Evolutionary conservation across 1,284 basidiomycete species (phyloP), one percentile per base, ranked within the genome.

Genomic region (Cutaneotrichosporon arboriforme): DNA sequence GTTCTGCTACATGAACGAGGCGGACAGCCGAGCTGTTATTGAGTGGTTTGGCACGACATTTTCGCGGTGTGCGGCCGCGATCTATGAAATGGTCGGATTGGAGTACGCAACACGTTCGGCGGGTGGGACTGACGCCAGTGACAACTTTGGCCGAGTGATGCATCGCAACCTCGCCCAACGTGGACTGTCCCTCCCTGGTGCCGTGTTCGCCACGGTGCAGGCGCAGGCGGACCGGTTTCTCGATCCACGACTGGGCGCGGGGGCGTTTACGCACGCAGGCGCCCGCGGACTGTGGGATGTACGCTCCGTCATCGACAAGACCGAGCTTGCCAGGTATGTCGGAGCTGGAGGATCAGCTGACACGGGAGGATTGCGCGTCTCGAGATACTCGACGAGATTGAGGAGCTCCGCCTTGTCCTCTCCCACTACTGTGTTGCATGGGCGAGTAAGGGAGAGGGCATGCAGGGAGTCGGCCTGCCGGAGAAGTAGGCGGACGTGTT

Each of bases 51-150:
- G 81, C 1, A 75, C 81, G 45, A 80, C 80, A 55, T 85, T 85
- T 51, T 41, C 47, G 1, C 41, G 54, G 13, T 65, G 58, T 22
- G 62, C 66, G 3, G 74, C 72, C 4, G 70, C 91, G 9, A 80
- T 90, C 12, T 96, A 96, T 66, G 92, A 96, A 70, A 94, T 94
- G 86, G 91, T 89, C 64, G 84, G 84, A 0, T 76, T 94, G 3
- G 77, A 84, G 72, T 73, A 53, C 62, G 71, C 64, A 13, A 4
- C 2, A 7, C 26, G 7, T 8, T 15, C n/a, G 7, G 7, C 22
- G 2, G 34, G 4, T 13, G 8, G 7, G 23, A 31, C 53, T 58
- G 41, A 58, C 46, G 8, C 3, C 50, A 71, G 68, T 14, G 91
- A 94, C 68, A 69, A 84, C 0, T 96, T 96, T 73, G 91, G 92